These are phyloP conservation scores for Penicillium janthinellum DNA, from an alignment of 2,329 filamentous ascomycete species.

Conservation along the genomic window DNA sequence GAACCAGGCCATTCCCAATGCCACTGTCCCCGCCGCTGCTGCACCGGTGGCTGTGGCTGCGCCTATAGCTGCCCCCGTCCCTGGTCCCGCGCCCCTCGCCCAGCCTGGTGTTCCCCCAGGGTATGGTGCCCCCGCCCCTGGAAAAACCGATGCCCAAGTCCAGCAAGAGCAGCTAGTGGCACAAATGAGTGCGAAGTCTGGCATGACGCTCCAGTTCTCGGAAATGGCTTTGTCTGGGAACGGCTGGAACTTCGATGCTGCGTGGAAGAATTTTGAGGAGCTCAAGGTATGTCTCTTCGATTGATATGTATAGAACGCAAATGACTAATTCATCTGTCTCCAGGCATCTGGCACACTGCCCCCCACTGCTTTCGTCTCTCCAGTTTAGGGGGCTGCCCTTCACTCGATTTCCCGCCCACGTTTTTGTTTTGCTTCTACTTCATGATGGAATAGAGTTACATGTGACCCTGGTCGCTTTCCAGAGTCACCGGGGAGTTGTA, in stretches of 20 bases:
- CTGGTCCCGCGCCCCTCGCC: conserved; percentile 24
- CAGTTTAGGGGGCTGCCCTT: conserved; percentile 15
- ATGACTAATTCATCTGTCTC: conserved; percentile 23
- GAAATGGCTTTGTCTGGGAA: conserved; percentile 78
- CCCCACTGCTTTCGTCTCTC: conserved; percentile 50
- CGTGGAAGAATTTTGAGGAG: conserved; percentile 72
- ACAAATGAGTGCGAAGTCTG: conserved; percentile 74
- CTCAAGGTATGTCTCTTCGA: conserved; percentile 62
- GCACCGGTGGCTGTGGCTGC: conserved; percentile 25
- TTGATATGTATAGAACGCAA: neutral
- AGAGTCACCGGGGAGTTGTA: neutral
- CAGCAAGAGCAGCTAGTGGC: conserved; percentile 69
- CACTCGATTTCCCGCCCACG: neutral
- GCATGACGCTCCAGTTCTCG: conserved; percentile 77
- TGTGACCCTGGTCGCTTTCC: neutral
- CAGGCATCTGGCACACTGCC: conserved; percentile 49
- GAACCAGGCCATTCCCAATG: conserved; percentile 35
- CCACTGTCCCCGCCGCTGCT: conserved; percentile 15
- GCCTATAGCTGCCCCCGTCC: conserved; percentile 16
- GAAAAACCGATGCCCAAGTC: conserved; percentile 53
- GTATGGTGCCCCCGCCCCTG: conserved; percentile 45
- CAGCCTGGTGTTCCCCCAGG: conserved; percentile 38
- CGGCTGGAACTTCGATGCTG: conserved; percentile 76
- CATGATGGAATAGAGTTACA: neutral
- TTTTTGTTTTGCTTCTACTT: neutral